Conservation (phyloP, 345 rosid species). For the Raphanus raphanistrum region DNA sequence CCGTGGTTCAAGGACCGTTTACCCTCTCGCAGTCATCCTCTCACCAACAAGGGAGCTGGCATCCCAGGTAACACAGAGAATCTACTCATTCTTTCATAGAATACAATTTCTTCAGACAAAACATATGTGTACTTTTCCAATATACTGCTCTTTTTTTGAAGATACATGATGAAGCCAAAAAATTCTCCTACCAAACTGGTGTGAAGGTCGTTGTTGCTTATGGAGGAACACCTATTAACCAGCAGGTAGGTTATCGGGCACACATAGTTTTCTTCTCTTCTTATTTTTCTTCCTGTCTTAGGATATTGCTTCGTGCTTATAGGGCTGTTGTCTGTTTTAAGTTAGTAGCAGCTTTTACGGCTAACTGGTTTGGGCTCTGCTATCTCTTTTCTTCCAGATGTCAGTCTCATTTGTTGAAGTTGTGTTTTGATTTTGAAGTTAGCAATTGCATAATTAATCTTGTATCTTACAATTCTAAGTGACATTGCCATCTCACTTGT, state of each 20-base stretch:
- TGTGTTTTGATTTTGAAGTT: background rate
- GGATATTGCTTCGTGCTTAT: background rate
- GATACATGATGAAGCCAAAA: constrained; percentile 98
- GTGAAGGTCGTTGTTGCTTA: constrained; percentile 98
- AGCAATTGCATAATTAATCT: background rate
- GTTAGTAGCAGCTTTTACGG: background rate
- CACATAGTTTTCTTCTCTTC: background rate
- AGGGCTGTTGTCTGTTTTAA: constrained; percentile 6
- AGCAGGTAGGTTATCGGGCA: constrained; percentile 58
- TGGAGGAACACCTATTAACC: constrained; percentile 97
- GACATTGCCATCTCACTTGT: background rate
- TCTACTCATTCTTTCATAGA: background rate
- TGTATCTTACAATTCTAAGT: background rate
- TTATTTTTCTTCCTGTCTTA: too few relatives aligned
- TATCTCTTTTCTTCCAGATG: background rate
- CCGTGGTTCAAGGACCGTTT: constrained; percentile 80
- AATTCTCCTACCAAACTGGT: constrained; percentile 97
- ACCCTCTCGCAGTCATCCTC: constrained; percentile 90
- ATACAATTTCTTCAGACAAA: background rate
- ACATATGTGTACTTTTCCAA: background rate
- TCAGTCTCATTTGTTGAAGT: background rate
- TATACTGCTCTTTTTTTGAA: constrained; percentile 30
- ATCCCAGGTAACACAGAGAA: constrained; percentile 55
- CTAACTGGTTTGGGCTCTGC: constrained; percentile 12
- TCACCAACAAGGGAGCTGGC: constrained; percentile 98